Percentiles rank a stretch among this genome's conserved stretches.
These are phyloP conservation scores for Suillus placidus DNA, from an alignment of 768 basidiomycete species.

Conservation along the genomic window DNA sequence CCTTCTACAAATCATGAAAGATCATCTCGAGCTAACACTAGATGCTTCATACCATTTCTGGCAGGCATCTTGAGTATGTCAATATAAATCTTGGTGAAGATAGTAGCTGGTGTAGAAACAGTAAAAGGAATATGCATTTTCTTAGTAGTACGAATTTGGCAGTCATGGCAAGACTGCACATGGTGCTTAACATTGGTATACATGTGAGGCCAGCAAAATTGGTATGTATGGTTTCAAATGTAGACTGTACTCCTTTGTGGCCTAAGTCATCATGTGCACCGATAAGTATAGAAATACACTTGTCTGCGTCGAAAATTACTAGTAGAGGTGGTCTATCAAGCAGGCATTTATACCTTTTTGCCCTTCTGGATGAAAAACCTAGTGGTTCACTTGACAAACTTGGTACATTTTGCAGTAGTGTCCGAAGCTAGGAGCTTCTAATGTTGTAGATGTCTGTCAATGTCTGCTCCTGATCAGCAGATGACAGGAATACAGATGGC, in stretches of 20 bases:
- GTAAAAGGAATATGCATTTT: too few relatives aligned
- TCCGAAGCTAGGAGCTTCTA: slow-evolving; percentile 8
- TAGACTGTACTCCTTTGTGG: slow-evolving; percentile 34
- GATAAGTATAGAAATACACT: slow-evolving; percentile 22
- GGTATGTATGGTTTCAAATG: too few relatives aligned
- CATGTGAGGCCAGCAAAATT: too few relatives aligned
- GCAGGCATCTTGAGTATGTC: too few relatives aligned
- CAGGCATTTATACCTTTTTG: slow-evolving; percentile 25
- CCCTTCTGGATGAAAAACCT: slow-evolving; percentile 24
- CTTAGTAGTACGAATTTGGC: too few relatives aligned
- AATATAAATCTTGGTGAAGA: too few relatives aligned
- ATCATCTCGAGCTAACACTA: too few relatives aligned
- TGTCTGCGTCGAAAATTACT: slow-evolving; percentile 20
- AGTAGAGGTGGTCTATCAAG: slow-evolving; percentile 21
- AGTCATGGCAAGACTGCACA: too few relatives aligned
- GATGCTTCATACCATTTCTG: too few relatives aligned
- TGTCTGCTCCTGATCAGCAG: slow-evolving; percentile 8
- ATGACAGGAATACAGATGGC: neutral
- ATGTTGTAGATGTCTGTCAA: slow-evolving; percentile 20
- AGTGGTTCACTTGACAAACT: slow-evolving; percentile 11
- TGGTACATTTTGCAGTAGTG: slow-evolving; percentile 1
- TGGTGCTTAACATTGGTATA: too few relatives aligned
- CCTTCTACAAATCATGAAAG: too few relatives aligned
- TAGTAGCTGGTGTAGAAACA: too few relatives aligned
- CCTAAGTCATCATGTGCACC: slow-evolving; percentile 33